Conservation (phyloP, 805 yeast genomes). For the Jamesozyma lodderae region DNA sequence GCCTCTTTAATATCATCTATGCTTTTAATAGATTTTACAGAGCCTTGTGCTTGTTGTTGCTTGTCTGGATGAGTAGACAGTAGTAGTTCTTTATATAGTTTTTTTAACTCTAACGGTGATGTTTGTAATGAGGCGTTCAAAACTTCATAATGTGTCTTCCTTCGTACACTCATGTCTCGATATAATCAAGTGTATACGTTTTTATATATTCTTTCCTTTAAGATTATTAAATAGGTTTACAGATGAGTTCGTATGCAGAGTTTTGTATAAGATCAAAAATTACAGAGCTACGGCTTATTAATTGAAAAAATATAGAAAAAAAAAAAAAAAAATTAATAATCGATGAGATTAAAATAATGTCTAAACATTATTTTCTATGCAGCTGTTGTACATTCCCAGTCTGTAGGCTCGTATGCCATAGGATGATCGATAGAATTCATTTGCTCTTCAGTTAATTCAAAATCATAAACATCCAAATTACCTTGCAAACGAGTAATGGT, state of each 20-base stretch:
- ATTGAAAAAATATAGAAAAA: no score
- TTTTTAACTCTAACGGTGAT: conserved; percentile 37
- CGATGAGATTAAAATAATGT: no score
- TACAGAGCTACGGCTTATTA: no score
- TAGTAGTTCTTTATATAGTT: conserved; percentile 55
- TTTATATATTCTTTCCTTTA: no score
- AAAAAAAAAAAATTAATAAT: no score
- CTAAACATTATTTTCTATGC: no score
- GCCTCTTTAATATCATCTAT: conserved; percentile 49
- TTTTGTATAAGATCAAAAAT: no score
- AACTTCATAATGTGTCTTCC: conserved; percentile 42
- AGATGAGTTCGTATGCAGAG: no score
- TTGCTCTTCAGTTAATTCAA: conserved; percentile 37
- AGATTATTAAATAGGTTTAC: no score
- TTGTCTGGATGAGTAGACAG: conserved; percentile 79
- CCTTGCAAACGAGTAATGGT: conserved; percentile 41
- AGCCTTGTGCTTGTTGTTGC: neutral
- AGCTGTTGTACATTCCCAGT: conserved; percentile 65
- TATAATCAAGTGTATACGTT: no score
- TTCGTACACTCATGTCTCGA: no score
- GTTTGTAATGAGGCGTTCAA: conserved; percentile 43
- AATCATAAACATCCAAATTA: conserved; percentile 49
- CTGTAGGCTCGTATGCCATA: conserved; percentile 58
- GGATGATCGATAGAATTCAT: conserved; percentile 39
- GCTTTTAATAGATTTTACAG: neutral